A percentile compares a stretch with the other conserved stretches of the same genome.
phyloP scores from a whole-genome alignment of 1,284 basidiomycete genomes.

The Stereum hirsutum region DNA sequence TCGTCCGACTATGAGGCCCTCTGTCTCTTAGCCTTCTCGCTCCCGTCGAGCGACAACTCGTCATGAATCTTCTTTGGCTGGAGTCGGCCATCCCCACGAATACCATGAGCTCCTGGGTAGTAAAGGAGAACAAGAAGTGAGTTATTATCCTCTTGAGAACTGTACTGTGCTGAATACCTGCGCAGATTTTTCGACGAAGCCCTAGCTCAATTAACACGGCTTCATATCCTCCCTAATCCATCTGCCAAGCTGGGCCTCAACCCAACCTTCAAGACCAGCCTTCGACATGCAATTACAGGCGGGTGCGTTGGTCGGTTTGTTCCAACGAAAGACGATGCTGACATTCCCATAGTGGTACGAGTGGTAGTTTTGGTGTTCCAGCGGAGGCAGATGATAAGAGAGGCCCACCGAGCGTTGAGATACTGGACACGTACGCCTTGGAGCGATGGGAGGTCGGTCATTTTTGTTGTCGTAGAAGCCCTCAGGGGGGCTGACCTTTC shows the following conservation, averaged over 20 bases:
- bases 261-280: conserved; percentile 68
- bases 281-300: conserved; percentile 87
- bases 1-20: conserved; percentile 11
- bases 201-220: conserved; percentile 51
- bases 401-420: conserved; percentile 45
- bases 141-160: conserved; percentile 10
- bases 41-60: conserved; percentile 81
- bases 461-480: conserved; percentile 1
- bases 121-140: conserved; percentile 66
- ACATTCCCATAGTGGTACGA: conserved; percentile 59
- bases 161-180: conserved; percentile 7
- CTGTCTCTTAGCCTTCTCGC: conserved; percentile 59
- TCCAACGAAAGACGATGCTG: background rate
- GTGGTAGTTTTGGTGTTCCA: conserved; percentile 86
- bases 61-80: conserved; percentile 90
- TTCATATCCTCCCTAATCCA: conserved; percentile 70
- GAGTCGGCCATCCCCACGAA: conserved; percentile 63
- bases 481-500: conserved; percentile 1
- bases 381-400: conserved; percentile 56
- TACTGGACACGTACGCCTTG: conserved; percentile 79
- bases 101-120: conserved; percentile 81
- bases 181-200: conserved; percentile 69
- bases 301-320: conserved; percentile 48
- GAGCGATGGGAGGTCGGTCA: conserved; percentile 86
- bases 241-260: conserved; percentile 61